Base-by-base conservation (phyloP, 148 eudicot genomes). In the Silene latifolia region DNA sequence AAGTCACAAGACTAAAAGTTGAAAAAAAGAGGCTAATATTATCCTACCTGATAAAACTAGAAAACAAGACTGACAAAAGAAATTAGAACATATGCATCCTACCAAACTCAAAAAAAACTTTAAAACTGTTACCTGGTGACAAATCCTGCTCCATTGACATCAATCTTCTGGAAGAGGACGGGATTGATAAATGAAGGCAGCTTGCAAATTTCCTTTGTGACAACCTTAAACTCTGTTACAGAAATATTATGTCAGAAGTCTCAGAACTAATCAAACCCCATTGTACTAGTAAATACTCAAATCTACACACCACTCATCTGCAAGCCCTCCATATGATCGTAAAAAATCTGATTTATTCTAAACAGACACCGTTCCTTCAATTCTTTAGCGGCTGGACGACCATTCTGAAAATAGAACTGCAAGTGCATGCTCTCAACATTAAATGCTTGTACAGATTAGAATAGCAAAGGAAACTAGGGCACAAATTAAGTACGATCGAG, bases 371-470 rank as follows among this genome's bases (percentile, higher is more conserved):
- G 85, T 67, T 95, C 99, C 77, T 87, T 95, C 46, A 92, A 77
- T 82, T 95, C 99, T 82, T 86, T 95, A 56, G 96, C 88, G 21
- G 99, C 87, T 65, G 99, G 97, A 71, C 96, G 89, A 10, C 99
- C 99, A 87, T 95, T 85, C 73, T 86, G 91, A 67, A 95, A 95
- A 79, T 92, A 95, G 81, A 95, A 95, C 98, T 95, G 92, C 78
- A 83, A 65, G 62, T 18, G 25, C 58, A 79, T 32, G 27, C 73
- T 73, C 60, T 21, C 42, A 56, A 74, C 63, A 35, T 15, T 51
- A 65, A 25, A 21, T 24, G 17, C 19, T 42, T 63, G 61, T 68
- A 57, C 42, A 64, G 61, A 54, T 62, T 25, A 14, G 46, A 32
- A 47, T 6, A 39, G 44, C 70, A 32, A 23, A 73, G 21, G 48